These are phyloP conservation scores for Marasmius tenuissimus DNA, from an alignment of 1,284 basidiomycete species.

Conservation along the genomic window DNA sequence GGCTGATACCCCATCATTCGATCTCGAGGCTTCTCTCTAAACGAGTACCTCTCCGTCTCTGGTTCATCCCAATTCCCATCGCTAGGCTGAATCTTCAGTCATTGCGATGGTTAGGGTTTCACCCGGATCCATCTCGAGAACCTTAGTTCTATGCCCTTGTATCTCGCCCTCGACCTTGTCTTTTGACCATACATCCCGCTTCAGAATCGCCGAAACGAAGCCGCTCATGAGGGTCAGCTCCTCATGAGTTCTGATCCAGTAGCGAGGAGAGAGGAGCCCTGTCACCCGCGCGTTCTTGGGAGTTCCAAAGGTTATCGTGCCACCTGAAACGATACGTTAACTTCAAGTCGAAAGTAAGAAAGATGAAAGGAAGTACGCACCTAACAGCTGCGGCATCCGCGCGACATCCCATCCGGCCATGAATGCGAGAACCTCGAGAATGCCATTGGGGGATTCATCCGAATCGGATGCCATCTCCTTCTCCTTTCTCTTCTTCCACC, in stretches of 20 bases:
- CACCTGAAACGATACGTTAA: not conserved
- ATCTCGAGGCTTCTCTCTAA: too few species aligned
- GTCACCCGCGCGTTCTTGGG: not conserved
- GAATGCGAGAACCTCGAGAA: not conserved
- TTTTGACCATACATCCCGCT: not conserved
- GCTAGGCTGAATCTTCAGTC: too few species aligned
- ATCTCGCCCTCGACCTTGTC: not conserved
- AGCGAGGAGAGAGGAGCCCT: not conserved
- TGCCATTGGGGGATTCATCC: not conserved
- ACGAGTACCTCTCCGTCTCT: too few species aligned
- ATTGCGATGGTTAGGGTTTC: not conserved
- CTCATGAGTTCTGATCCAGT: not conserved
- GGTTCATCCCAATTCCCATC: too few species aligned
- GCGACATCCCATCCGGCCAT: not conserved
- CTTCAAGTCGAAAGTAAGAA: not conserved
- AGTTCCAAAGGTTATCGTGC: not conserved
- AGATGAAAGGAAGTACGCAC: not conserved
- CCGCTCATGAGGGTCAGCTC: not conserved
- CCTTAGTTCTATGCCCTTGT: not conserved
- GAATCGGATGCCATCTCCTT: too few species aligned
- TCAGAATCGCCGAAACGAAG: not conserved
- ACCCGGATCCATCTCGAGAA: not conserved
- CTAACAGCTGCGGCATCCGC: not conserved
- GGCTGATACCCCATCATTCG: too few species aligned
- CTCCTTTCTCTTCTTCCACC: not conserved